Base-by-base conservation (phyloP, 192 early-diverging fungal species). In the Geranomyces variabilis region DNA sequence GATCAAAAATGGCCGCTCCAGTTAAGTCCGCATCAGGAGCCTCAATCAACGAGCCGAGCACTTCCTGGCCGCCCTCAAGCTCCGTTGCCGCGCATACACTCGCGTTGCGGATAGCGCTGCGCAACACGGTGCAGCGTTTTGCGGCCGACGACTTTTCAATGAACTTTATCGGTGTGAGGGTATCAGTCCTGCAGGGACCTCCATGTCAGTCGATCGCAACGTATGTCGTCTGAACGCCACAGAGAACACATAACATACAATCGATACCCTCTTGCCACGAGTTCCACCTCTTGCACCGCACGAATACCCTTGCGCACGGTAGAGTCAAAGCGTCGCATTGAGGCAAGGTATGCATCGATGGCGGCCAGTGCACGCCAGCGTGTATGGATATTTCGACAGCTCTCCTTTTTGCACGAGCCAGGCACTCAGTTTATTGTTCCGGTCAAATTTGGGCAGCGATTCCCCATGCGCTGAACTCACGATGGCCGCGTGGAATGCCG, bases 201-300 rank as follows among this genome's bases (percentile, higher is more conserved):
- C 36, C 36, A 10, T 41, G 36, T 41, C 36, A 41, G 36, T 10
- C 36, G 36, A 10, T 41, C 36, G 10, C 36, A n/a, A n/a, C n/a
- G n/a, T n/a, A n/a, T n/a, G n/a, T n/a, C n/a, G n/a, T n/a, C n/a
- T n/a, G n/a, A n/a, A n/a, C n/a, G n/a, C n/a, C n/a, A n/a, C n/a
- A n/a, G n/a, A n/a, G 36, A 41, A 41, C 3, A 41, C n/a, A n/a
- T n/a, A 10, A 41, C 58, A 26, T 60, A 60, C 58, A 28, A 7
- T 19, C 31, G 22, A 29, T 60, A 60, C 17, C 58, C 58, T 24
- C 28, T 19, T 5, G 58, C 58, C 1, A 60, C 58, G 28, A 60
- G 58, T 60, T 60, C 58, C 8, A 60, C 58, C 28, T 60, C 58
- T 17, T 60, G 58, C 9, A 60, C 28, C 22, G 17, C 17, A 26